Percentiles rank a stretch among this genome's conserved stretches.
Evolutionary conservation across 306 rosid species (phyloP).

Genomic region (Betula pendula): DNA sequence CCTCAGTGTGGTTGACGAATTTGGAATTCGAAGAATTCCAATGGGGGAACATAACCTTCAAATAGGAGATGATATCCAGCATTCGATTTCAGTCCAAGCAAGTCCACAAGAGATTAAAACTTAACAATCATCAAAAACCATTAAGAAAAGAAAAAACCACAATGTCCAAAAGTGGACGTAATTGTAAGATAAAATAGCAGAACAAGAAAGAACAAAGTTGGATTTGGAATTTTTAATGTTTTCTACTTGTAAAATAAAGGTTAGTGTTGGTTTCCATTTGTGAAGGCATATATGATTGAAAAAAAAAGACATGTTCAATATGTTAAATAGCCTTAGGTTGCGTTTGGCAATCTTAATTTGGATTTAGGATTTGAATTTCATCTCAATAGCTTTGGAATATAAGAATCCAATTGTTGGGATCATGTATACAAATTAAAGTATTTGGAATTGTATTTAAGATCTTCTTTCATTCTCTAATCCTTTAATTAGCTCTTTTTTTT

Average conservation of each 20-base stretch:
- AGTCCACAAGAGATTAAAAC: conserved; percentile 31
- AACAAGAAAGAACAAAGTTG: not conserved
- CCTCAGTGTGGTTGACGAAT: conserved; percentile 61
- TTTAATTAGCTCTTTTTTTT: not conserved
- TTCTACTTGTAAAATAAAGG: not conserved
- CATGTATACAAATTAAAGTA: too few relatives aligned
- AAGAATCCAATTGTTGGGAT: too few relatives aligned
- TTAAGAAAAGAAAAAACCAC: not conserved
- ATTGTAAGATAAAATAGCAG: not conserved
- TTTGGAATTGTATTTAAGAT: not conserved
- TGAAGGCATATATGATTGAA: not conserved
- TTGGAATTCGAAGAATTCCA: conserved; percentile 81
- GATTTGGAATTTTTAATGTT: not conserved
- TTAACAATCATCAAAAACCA: not conserved
- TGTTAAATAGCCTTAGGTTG: not conserved
- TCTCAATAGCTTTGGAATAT: not conserved
- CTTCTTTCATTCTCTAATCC: not conserved
- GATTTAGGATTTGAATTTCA: not conserved
- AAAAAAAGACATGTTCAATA: not conserved
- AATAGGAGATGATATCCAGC: conserved; percentile 75
- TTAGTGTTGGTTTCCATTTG: not conserved
- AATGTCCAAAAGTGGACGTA: not conserved
- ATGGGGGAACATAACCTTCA: conserved; percentile 68
- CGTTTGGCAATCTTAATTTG: not conserved
- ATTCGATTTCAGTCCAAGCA: conserved; percentile 49